Base-by-base conservation (phyloP, 345 rosid species). In the Sonneratia caseolaris region DNA sequence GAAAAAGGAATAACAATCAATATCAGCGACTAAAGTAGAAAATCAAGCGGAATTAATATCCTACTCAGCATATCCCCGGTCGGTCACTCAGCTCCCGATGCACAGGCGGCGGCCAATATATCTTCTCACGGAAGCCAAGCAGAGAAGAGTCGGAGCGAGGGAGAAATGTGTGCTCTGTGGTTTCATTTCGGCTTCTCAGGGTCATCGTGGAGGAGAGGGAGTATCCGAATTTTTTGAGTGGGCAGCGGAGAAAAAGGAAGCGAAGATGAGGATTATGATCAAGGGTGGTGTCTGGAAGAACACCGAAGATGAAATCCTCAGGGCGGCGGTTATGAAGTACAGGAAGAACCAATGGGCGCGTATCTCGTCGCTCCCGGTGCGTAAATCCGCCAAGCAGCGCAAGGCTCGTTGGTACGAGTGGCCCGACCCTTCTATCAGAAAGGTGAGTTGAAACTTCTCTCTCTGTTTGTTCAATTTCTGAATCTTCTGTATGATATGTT, bases 381-480 rank as follows among this genome's bases (percentile, higher is more conserved):
- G 99, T 24, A 96, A 96, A 75, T 96, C 99, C 4, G 99, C 99
- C 15, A 96, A 96, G 85, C 98, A 96, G 86, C 92, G 99, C 78
- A 96, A 96, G 75, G 99, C 99, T 81, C 97, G 99, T 43, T 96
- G 98, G 99, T 92, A 96, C 70, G 99, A 96, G 85, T 96, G 99
- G 99, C 99, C 92, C 70, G 99, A 96, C 74, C 99, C 98, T 36
- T 96, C 99, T 51, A 92, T 96, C 76, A 96, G 92, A 79, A 96
- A 96, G 93, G 99, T 88, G 48, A 8, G 32, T 37, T 47, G 27
- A 10, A 14, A 32, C 13, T 14, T 43, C 37, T 47, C 37, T 47
- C 3, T 18, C 3, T 19, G 65, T 42, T 27, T 59, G 66, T 53
- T 40, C 40, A 13, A n/a, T 68, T 68, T 14, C 51, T 19, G 49